Evolutionary conservation across 805 yeast species (phyloP).

Genomic region (Kodamaea fukazawae): DNA sequence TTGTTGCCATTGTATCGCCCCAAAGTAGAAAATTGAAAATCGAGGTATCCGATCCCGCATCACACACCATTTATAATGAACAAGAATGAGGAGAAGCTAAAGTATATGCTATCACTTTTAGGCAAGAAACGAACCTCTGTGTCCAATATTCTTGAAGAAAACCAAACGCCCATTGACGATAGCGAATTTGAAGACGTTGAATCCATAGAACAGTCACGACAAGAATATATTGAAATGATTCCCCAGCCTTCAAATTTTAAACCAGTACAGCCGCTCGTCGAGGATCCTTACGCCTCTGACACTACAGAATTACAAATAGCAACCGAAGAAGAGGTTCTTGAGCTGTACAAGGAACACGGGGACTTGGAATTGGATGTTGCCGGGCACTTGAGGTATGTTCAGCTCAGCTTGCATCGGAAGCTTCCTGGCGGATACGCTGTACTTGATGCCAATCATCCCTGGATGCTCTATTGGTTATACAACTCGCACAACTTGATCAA

Average conservation of each 20-base stretch:
- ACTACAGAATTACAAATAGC: conserved; percentile 12
- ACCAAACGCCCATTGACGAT: conserved; percentile 9
- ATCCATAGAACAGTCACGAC: background rate
- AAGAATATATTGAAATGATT: conserved; percentile 3
- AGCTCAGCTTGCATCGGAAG: conserved; percentile 35
- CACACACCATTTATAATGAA: conserved; percentile 12
- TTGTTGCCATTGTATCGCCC: background rate
- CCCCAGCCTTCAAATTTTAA: conserved; percentile 7
- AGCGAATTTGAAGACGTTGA: conserved; percentile 22
- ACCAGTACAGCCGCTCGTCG: conserved; percentile 6
- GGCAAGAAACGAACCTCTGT: conserved; percentile 1
- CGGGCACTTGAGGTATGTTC: conserved; percentile 45
- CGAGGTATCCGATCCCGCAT: background rate
- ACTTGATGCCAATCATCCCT: conserved; percentile 87
- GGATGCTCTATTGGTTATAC: conserved; percentile 84
- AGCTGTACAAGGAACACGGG: conserved; percentile 7
- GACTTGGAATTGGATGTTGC: conserved; percentile 13
- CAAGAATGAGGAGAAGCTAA: conserved; percentile 8
- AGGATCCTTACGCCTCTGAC: conserved; percentile 12
- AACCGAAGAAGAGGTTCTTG: conserved; percentile 11
- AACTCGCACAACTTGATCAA: conserved; percentile 39
- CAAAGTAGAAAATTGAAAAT: background rate
- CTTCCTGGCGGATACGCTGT: conserved; percentile 52
- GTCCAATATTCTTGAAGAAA: background rate
- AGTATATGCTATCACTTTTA: conserved; percentile 5